These are phyloP conservation scores for Leccinum cinnamomeum DNA, from an alignment of 1,284 basidiomycete species.

Conservation along the genomic window DNA sequence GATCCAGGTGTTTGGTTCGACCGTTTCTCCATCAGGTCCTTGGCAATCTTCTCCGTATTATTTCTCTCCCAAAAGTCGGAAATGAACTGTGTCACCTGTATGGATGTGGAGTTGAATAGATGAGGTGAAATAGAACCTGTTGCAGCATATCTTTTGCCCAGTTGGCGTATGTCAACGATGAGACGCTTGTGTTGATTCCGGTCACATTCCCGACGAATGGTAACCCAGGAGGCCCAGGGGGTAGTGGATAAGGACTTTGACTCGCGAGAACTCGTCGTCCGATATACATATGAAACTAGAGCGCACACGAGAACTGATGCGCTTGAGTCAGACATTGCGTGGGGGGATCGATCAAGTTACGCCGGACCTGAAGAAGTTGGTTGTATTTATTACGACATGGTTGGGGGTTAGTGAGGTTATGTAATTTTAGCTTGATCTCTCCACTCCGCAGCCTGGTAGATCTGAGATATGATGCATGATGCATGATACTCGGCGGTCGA, in stretches of 20 bases:
- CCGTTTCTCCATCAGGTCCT: too few relatives aligned
- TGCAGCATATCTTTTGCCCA: neutral
- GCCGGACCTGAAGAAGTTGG: neutral
- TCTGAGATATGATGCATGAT: too few relatives aligned
- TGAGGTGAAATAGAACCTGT: neutral
- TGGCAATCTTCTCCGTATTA: too few relatives aligned
- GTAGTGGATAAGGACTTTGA: neutral
- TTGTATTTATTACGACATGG: neutral
- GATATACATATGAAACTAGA: neutral
- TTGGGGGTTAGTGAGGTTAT: neutral
- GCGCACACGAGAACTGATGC: neutral
- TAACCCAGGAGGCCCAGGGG: neutral
- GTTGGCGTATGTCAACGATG: neutral
- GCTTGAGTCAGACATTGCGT: neutral
- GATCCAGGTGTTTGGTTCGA: too few relatives aligned
- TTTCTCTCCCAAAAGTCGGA: slow-evolving; percentile 9
- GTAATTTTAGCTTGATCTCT: neutral
- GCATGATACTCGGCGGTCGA: too few relatives aligned
- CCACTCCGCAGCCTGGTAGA: too few relatives aligned
- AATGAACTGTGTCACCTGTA: neutral
- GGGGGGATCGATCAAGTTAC: too few relatives aligned
- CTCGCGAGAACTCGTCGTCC: neutral
- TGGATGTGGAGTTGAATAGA: too few relatives aligned
- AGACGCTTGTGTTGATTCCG: neutral
- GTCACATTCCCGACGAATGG: neutral